Base-by-base conservation (phyloP, 2,329 filamentous ascomycete genomes). In the Aureobasidium sp. region DNA sequence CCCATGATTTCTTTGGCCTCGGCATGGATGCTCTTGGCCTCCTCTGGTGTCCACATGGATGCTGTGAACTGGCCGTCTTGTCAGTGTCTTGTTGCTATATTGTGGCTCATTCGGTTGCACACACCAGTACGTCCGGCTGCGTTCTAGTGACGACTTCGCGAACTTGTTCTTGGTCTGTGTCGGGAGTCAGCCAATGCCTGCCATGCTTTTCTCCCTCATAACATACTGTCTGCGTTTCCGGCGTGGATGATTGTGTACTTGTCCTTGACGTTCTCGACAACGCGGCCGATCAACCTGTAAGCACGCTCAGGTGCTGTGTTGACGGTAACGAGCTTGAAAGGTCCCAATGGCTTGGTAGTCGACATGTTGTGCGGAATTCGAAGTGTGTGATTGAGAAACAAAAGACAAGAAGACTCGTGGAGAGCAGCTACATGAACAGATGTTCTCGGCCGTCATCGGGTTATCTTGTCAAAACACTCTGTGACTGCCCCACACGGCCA, bases 231-330 rank as follows among this genome's bases (percentile, higher is more conserved):
- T 68, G 80, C 83, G 70, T 89, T 89, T 39, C 77, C 84, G 27
- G 82, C 78, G 69, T 89, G 79, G 41, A 81, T 75, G 66, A 89
- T 87, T 1, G 78, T 83, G 72, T 88, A 89, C 42, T 75, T 75
- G 61, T 87, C 84, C 70, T 84, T 85, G 36, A 89, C 73, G 14
- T 79, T 80, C 62, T 87, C 83, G 12, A 82, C 78, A 41, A 89
- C 73, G 0, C 83, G 79, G 12, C 86, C 85, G 67, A 87, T 82
- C 37, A 89, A 73, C 8, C 77, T 74, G 73, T 84, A 83, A 37
- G 86, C 87, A 62, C 86, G 78, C 65, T 87, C 85, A 0, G 86
- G 86, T 1, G 82, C 84, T 1, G 82, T 87, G 74, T 88, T 89
- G 66, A 89, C 85, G 1, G 85, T 89, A 34, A 88, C 81, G 14